Evolutionary conservation across 441 rosid genomes (phyloP).

Genomic region (Geranium incanum): DNA sequence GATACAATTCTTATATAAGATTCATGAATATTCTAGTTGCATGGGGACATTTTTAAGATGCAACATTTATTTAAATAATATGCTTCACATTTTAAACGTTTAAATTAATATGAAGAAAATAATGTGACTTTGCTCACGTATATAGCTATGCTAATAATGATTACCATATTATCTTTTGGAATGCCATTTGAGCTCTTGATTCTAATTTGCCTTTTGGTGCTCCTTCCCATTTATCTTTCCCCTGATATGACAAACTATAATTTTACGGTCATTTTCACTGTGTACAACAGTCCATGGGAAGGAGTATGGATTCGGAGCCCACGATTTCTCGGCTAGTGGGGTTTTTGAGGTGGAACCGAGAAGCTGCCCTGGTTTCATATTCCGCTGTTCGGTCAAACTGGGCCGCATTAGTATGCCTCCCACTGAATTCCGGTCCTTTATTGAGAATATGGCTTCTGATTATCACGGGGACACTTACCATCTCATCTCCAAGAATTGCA

Average conservation of each 20-base stretch:
- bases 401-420: conserved; percentile 44
- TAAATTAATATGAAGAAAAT: neutral
- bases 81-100: neutral
- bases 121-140: neutral
- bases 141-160: too few relatives aligned
- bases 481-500: conserved; percentile 75
- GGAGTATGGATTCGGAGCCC: conserved; percentile 82
- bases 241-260: neutral
- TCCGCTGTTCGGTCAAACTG: conserved; percentile 40
- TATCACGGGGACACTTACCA: conserved; percentile 77
- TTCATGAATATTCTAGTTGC: neutral
- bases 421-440: conserved; percentile 45
- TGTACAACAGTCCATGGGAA: conserved; percentile 54
- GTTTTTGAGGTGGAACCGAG: conserved; percentile 78
- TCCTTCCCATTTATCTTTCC: neutral
- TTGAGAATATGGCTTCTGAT: conserved; percentile 54
- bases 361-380: conserved; percentile 65
- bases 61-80: too few relatives aligned
- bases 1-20: neutral
- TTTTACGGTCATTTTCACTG: conserved; percentile 3
- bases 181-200: too few relatives aligned
- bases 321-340: conserved; percentile 68
- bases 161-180: too few relatives aligned
- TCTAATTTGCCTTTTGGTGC: too few relatives aligned
- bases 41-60: neutral